A percentile compares a stretch with the other conserved stretches of the same genome.
Conservation (phyloP, 768 basidiomycete genomes). For the Tulasnella calospora region DNA sequence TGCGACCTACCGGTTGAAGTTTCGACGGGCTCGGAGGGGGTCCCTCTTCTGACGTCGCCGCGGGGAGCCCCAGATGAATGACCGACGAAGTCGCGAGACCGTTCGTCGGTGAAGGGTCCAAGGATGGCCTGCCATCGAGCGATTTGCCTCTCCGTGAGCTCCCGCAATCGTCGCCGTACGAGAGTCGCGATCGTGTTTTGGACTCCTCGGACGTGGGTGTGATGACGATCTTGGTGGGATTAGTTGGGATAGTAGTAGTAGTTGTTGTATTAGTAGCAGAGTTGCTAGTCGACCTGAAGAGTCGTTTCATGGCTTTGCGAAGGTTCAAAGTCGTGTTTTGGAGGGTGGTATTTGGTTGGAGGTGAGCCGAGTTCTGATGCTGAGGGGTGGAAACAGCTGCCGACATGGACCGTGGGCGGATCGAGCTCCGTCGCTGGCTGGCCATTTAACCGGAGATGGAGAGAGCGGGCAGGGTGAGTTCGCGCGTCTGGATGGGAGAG, state of each 20-base stretch:
- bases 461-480: not conserved
- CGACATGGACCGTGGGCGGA: not conserved
- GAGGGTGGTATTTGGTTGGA: not conserved
- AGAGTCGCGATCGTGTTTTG: not conserved
- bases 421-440: not conserved
- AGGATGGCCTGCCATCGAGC: not conserved
- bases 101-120: not conserved
- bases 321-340: not conserved
- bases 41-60: too few relatives aligned
- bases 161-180: not conserved
- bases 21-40: too few relatives aligned
- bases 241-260: not conserved
- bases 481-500: not conserved
- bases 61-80: too few relatives aligned
- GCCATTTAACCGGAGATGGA: not conserved
- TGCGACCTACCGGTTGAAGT: too few relatives aligned
- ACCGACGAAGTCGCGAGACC: too few relatives aligned
- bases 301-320: slow-evolving; percentile 13
- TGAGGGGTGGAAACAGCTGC: not conserved
- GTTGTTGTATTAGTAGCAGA: not conserved
- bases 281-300: not conserved
- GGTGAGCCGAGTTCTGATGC: not conserved
- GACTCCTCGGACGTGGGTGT: not conserved
- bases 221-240: not conserved
- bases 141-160: not conserved